Evolutionary conservation across 495 filamentous ascomycete species (phyloP), one percentile per base, ranked within the genome.

Genomic region (Tuber calosporum): DNA sequence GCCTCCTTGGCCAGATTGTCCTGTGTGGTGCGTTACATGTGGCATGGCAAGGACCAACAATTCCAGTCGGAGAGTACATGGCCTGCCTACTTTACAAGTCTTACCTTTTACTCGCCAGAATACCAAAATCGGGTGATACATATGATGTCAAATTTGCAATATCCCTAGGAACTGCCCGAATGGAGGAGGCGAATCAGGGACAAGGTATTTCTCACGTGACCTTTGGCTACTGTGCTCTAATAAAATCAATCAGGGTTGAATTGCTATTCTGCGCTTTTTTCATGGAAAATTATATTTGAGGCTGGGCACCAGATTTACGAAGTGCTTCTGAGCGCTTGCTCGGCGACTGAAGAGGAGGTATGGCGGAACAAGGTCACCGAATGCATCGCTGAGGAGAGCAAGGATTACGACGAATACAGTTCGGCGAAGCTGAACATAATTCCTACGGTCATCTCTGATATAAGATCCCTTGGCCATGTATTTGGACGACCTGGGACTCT

Each of bases 251-350:
- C 7, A 79, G 94, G 94, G 2, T 82, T 97, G 9, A 91, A 91
- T 83, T 97, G 93, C 80, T 88, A 94, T 79, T 92, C 89, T 30
- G 93, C 91, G 34, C 88, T 90, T 19, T 92, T 92, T 81, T 93
- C 93, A 2, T 98, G 94, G 94, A 99, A 97, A 82, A 81, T 97
- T n/a, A 84, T 91, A 22, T 97, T 98, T 77, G 90, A 94, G 77
- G 86, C 88, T 62, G 86, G 90, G 66, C 86, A 92, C 74, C 89
- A 90, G 58, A 86, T 92, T 30, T 95, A 90, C 81, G 95, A 98
- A 83, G 80, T 97, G 41, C 89, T 97, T 34, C 85, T 97, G 79
- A 96, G 92, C 79, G 94, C 93, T 53, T 97, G 93, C 75, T 94
- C 92, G 0, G 86, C 88, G 5, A 87, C 85, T 69, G 95, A 99